Evolutionary conservation across 2,329 filamentous ascomycete genomes (phyloP).

Genomic region (Neurospora sp.): DNA sequence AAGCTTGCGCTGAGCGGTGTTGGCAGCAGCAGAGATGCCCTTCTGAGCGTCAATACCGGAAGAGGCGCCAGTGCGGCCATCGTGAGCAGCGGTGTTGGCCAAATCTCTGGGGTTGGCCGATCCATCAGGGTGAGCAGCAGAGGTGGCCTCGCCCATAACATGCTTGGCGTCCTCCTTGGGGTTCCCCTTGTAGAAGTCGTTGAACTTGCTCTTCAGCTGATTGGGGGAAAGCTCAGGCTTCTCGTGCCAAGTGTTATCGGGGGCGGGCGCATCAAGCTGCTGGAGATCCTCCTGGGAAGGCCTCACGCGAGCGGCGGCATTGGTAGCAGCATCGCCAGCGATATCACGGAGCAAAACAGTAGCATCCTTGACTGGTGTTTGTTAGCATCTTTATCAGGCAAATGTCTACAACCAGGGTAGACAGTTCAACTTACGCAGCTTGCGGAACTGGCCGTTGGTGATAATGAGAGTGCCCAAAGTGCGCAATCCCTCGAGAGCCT

Average conservation of each 20-base stretch:
- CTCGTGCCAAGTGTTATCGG: conserved; percentile 92
- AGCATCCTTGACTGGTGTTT: conserved; percentile 58
- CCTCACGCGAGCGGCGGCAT: conserved; percentile 64
- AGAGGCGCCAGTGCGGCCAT: conserved; percentile 32
- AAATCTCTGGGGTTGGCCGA: conserved; percentile 44
- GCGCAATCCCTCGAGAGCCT: conserved; percentile 74
- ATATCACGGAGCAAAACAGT: conserved; percentile 78
- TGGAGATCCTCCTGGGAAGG: conserved; percentile 68
- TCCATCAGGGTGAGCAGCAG: conserved; percentile 45
- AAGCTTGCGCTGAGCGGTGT: conserved; percentile 43
- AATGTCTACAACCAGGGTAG: not conserved
- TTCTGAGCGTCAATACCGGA: conserved; percentile 43
- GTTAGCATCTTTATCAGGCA: conserved; percentile 5
- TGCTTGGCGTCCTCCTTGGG: conserved; percentile 50
- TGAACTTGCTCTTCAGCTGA: conserved; percentile 58
- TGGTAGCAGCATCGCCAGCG: conserved; percentile 77
- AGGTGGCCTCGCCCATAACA: conserved; percentile 46
- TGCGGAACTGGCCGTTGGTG: conserved; percentile 93
- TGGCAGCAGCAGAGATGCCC: conserved; percentile 33
- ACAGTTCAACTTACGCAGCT: conserved; percentile 55
- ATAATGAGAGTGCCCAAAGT: conserved; percentile 83
- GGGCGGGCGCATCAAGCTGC: conserved; percentile 74
- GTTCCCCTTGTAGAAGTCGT: conserved; percentile 48
- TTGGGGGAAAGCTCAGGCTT: conserved; percentile 65
- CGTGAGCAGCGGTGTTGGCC: conserved; percentile 34